A percentile compares a stretch with the other conserved stretches of the same genome.
Evolutionary conservation across 345 rosid species (phyloP).

Genomic region (Anastatica hierochuntica): DNA sequence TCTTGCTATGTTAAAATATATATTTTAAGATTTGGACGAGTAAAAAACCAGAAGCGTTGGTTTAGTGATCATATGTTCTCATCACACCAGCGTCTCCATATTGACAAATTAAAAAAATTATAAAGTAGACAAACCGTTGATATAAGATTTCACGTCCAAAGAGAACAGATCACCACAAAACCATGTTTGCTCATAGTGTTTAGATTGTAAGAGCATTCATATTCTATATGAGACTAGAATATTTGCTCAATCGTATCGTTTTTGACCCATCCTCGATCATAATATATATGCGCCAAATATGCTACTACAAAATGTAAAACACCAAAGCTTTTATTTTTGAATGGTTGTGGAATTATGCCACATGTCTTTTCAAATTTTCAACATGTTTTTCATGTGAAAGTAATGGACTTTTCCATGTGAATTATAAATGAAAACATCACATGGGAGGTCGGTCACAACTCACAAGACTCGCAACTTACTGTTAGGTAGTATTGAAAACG

Average conservation of each 20-base stretch:
- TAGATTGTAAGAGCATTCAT: constrained; percentile 1
- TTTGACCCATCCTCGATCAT: neutral
- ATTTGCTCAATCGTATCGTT: neutral
- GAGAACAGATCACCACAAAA: constrained; percentile 8
- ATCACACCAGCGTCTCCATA: neutral
- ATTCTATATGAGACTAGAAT: neutral
- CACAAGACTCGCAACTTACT: constrained; percentile 4
- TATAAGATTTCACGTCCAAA: constrained; percentile 9
- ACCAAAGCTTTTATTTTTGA: no score
- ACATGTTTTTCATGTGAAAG: constrained; percentile 12
- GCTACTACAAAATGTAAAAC: neutral
- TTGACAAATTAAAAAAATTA: neutral
- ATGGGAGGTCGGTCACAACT: constrained; percentile 1
- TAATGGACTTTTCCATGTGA: constrained; percentile 11
- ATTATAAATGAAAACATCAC: constrained; percentile 2
- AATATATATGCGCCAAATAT: constrained; percentile 2
- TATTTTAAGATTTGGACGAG: neutral
- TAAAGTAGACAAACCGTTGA: constrained; percentile 14
- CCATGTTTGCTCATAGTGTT: neutral
- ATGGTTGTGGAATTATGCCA: neutral
- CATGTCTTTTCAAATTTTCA: neutral
- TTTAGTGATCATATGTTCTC: neutral
- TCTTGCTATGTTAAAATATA: no score
- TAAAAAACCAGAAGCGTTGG: neutral
- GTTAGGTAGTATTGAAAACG: neutral